Evolutionary conservation across 768 basidiomycete species (phyloP).

Genomic region (Kwoniella dendrophila): DNA sequence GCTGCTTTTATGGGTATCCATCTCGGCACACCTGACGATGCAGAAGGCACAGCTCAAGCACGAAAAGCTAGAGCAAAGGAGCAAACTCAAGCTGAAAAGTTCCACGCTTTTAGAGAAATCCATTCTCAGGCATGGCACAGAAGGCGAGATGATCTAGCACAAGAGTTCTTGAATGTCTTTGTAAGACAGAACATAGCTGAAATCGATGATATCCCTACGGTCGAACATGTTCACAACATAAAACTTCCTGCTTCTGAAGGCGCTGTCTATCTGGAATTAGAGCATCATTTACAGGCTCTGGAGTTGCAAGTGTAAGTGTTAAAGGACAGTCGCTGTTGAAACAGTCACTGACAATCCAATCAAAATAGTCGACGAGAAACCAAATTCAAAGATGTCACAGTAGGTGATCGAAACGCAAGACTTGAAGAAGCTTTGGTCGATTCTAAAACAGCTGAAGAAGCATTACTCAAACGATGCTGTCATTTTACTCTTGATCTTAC

Average conservation of each 20-base stretch:
- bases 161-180: constrained; percentile 58
- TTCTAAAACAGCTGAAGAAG: constrained; percentile 78
- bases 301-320: constrained; percentile 67
- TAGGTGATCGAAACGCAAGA: constrained; percentile 77
- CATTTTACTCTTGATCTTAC: constrained; percentile 64
- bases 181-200: constrained; percentile 82
- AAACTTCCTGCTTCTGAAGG: constrained; percentile 85
- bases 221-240: constrained; percentile 66
- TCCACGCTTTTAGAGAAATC: constrained; percentile 95
- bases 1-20: constrained; percentile 86
- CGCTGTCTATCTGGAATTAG: constrained; percentile 90
- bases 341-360: constrained; percentile 55
- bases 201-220: constrained; percentile 90
- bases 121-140: constrained; percentile 90
- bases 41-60: constrained; percentile 72
- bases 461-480: constrained; percentile 89
- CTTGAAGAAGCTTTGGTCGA: constrained; percentile 83
- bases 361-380: constrained; percentile 43
- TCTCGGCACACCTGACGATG: constrained; percentile 86
- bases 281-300: constrained; percentile 85
- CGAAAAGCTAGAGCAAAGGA: constrained; percentile 80
- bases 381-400: constrained; percentile 47
- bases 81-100: constrained; percentile 85
- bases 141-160: constrained; percentile 78
- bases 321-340: not conserved